Base-by-base conservation (phyloP, 2,329 filamentous ascomycete genomes). In the Penicillium brasilianum region DNA sequence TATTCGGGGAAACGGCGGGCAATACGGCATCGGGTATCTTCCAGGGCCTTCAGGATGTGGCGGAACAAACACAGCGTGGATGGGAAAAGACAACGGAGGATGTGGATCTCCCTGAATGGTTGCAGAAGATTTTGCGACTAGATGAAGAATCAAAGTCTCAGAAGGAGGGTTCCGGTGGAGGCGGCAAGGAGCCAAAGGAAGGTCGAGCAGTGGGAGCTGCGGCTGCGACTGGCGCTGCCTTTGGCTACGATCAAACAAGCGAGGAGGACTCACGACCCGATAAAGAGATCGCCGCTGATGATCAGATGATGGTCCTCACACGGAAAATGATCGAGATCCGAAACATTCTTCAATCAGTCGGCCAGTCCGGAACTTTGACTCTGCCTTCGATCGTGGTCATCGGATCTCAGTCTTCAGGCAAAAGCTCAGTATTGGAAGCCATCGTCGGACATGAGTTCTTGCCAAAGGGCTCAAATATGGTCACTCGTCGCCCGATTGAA, bases 291-390 rank as follows among this genome's bases (percentile, higher is more conserved):
- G 91, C 92, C 18, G 88, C 88, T 71, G 95, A 99, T 71, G 95
- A 99, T 75, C 95, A 99, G 78, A 99, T 99, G 94, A 99, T 99
- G 95, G 84, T 97, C 68, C 82, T 99, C 72, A 99, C 96, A 1
- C 94, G 95, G 81, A 98, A 98, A 81, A 99, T 99, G 95, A 99
- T 99, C 72, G 95, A 99, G 81, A 98, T 99, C 59, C 85, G 96
- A 68, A 93, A 89, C 68, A 92, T 99, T 59, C 83, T 99, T 25
- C 91, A 96, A 72, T 92, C 89, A 28, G 91, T 99, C 50, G 96
- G 93, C 36, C 94, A 99, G 80, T 96, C 93, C 0, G 92, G 90
- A 66, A 88, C 91, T 3, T 82, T 99, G 65, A 94, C 91, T 1
- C 81, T 99, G 22, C 95, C 95, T 0, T 98, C 96, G 0, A 99